phyloP scores from a whole-genome alignment of 306 rosid species.

The Delonix regia region DNA sequence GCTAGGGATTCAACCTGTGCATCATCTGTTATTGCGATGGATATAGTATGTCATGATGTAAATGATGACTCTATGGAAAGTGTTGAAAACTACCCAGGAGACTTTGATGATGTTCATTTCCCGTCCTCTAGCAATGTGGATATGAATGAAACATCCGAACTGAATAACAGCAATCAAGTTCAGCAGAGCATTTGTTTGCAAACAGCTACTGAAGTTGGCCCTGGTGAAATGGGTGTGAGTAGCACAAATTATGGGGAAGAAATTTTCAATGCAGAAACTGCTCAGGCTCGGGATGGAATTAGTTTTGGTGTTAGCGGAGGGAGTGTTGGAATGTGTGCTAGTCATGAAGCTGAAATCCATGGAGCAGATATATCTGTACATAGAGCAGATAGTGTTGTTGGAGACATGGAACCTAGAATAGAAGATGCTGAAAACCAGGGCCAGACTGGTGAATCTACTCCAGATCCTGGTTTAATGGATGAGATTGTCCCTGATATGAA shows the following conservation, averaged over 20 bases:
- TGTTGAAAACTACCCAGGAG: slow-evolving; percentile 92
- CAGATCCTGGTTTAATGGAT: slow-evolving; percentile 93
- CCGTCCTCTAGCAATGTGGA: slow-evolving; percentile 94
- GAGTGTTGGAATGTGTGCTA: slow-evolving; percentile 99
- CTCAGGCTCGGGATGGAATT: slow-evolving; percentile 86
- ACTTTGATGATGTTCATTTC: slow-evolving; percentile 87
- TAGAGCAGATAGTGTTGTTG: slow-evolving; percentile 93
- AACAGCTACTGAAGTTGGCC: slow-evolving; percentile 67
- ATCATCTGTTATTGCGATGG: slow-evolving; percentile 99
- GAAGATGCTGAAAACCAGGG: slow-evolving; percentile 98
- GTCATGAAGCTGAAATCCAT: slow-evolving; percentile 98
- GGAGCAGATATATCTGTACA: slow-evolving; percentile 94
- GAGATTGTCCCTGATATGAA: slow-evolving; percentile 84
- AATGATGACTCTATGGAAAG: slow-evolving; percentile 97
- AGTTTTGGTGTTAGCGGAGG: slow-evolving; percentile 98
- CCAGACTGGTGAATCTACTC: slow-evolving; percentile 94
- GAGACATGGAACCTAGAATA: slow-evolving; percentile 86
- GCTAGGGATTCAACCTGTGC: slow-evolving; percentile 91
- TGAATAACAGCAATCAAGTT: slow-evolving; percentile 88
- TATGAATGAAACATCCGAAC: slow-evolving; percentile 88
- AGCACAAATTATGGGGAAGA: slow-evolving; percentile 93
- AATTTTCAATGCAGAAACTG: slow-evolving; percentile 91
- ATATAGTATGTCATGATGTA: slow-evolving; percentile 75
- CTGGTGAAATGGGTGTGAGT: slow-evolving; percentile 86
- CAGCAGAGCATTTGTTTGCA: slow-evolving; percentile 86